Percentiles rank a stretch among this genome's conserved stretches.
Evolutionary conservation across 2,329 filamentous ascomycete genomes (phyloP).

Genomic region (Pezicula neosporulosa): DNA sequence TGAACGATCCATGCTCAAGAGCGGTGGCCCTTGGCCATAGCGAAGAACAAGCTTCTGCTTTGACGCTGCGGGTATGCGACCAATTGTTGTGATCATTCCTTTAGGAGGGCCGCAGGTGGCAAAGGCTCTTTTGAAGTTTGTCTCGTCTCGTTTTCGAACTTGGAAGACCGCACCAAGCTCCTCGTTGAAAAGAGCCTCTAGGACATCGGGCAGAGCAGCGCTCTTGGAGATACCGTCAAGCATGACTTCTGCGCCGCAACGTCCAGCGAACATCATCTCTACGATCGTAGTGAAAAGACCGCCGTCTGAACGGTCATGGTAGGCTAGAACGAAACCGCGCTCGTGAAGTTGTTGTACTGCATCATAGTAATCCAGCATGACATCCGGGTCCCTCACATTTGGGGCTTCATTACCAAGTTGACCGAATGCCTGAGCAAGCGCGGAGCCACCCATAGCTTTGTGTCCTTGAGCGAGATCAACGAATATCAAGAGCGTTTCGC

Average conservation of each 20-base stretch:
- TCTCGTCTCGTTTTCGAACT: constrained; percentile 79
- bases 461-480: constrained; percentile 83
- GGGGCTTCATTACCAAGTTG: constrained; percentile 82
- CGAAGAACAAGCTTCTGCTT: constrained; percentile 78
- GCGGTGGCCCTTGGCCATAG: constrained; percentile 64
- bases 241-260: constrained; percentile 82
- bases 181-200: constrained; percentile 89
- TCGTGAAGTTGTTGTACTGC: constrained; percentile 69
- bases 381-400: constrained; percentile 77
- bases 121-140: constrained; percentile 83
- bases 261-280: constrained; percentile 98
- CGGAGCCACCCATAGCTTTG: constrained; percentile 84
- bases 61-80: constrained; percentile 62
- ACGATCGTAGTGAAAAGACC: constrained; percentile 85
- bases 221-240: constrained; percentile 69
- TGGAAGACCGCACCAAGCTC: constrained; percentile 97
- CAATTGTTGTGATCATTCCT: constrained; percentile 81
- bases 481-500: constrained; percentile 83
- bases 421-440: constrained; percentile 83
- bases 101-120: constrained; percentile 82
- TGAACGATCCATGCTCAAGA: constrained; percentile 60
- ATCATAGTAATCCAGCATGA: constrained; percentile 88
- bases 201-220: constrained; percentile 54
- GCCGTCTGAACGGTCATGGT: constrained; percentile 92
- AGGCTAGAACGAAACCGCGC: constrained; percentile 75